Conservation (phyloP, 306 rosid species). For the Malus orientalis region DNA sequence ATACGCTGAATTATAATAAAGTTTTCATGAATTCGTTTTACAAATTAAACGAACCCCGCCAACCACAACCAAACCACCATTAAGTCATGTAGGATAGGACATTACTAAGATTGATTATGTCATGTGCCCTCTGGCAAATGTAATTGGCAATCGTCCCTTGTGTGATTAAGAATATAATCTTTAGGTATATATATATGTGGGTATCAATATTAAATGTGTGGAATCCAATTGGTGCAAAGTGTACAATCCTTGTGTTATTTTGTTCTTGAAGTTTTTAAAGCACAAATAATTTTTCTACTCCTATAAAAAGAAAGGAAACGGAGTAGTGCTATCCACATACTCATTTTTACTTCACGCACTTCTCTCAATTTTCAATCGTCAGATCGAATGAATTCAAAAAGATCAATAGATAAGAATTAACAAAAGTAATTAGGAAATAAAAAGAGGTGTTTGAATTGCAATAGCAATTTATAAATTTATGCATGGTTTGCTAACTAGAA, state of each 20-base stretch:
- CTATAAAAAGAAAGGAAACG: background rate
- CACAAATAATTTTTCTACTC: background rate
- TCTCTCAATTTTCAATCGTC: too few species aligned
- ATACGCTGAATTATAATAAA: too few species aligned
- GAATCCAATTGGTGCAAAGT: background rate
- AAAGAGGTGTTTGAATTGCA: too few species aligned
- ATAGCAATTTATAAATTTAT: background rate
- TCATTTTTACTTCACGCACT: too few species aligned
- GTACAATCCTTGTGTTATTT: background rate
- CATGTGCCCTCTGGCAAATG: constrained; percentile 3
- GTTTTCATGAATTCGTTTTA: background rate
- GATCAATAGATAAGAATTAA: too few species aligned
- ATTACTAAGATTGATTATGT: background rate
- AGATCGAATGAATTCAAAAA: too few species aligned
- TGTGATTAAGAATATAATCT: background rate
- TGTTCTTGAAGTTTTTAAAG: background rate
- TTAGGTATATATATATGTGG: background rate
- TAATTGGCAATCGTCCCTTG: background rate
- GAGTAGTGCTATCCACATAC: too few species aligned
- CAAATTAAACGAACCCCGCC: background rate
- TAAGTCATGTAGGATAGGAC: background rate
- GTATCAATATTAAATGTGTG: too few species aligned
- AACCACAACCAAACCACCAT: background rate
- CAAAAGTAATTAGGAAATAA: too few species aligned
- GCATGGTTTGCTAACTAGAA: background rate